These are phyloP conservation scores for Dionaea muscipula DNA, from an alignment of 179 eudicot species.

Conservation along the genomic window DNA sequence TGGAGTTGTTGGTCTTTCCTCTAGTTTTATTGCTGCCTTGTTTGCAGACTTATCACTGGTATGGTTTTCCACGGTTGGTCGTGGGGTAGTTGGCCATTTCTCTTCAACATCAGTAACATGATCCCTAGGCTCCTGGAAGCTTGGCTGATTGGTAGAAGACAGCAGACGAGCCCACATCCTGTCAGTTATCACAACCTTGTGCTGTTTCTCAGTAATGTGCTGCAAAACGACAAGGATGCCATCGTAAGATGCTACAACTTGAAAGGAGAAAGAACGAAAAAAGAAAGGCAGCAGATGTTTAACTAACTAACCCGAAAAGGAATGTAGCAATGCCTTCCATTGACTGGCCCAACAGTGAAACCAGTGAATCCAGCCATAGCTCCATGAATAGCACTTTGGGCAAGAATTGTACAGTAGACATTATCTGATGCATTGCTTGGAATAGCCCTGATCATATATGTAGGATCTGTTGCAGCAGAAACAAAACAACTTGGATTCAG, in stretches of 20 bases:
- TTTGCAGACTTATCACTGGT: neutral
- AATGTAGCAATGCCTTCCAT: conserved; percentile 65
- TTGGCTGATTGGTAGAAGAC: conserved; percentile 77
- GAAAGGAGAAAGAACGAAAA: neutral
- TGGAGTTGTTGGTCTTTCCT: no score
- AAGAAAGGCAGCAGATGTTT: neutral
- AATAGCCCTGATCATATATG: conserved; percentile 82
- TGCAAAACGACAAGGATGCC: conserved; percentile 28
- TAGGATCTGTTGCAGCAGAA: conserved; percentile 45
- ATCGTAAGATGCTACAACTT: neutral
- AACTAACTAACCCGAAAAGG: conserved; percentile 63
- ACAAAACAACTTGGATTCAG: neutral
- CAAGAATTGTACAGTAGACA: conserved; percentile 70
- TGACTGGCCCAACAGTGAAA: conserved; percentile 57
- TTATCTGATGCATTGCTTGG: conserved; percentile 77
- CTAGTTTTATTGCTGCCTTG: no score
- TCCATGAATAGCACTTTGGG: conserved; percentile 84
- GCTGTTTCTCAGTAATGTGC: conserved; percentile 52
- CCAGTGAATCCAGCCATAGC: conserved; percentile 93
- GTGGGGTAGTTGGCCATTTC: conserved; percentile 6
- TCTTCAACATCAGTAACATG: conserved; percentile 12
- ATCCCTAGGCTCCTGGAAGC: conserved; percentile 31
- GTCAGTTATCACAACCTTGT: conserved; percentile 69
- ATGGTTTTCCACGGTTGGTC: conserved; percentile 8
- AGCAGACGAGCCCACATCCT: conserved; percentile 89